Conservation (phyloP, 2,329 filamentous ascomycete genomes). For the Xylaria sp. region DNA sequence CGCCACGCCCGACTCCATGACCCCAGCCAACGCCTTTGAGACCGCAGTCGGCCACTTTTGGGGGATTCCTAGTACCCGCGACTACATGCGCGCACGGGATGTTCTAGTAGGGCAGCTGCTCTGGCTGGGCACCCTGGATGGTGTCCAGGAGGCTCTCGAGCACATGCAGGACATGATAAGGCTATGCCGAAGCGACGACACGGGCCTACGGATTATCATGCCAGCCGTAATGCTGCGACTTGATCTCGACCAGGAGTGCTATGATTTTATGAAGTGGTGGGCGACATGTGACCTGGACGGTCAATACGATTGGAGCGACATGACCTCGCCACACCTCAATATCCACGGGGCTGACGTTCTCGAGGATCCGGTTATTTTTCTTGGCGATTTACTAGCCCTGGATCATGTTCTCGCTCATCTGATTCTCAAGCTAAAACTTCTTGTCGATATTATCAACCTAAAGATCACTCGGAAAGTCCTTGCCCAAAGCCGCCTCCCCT, state of each 20-base stretch:
- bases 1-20: slow-evolving; percentile 44
- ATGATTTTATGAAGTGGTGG: slow-evolving; percentile 57
- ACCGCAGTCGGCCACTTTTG: slow-evolving; percentile 56
- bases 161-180: slow-evolving; percentile 58
- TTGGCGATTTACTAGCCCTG: slow-evolving; percentile 23
- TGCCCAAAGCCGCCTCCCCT: slow-evolving; percentile 34
- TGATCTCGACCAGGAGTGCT: slow-evolving; percentile 61
- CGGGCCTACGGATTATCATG: slow-evolving; percentile 55
- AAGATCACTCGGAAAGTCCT: slow-evolving; percentile 41
- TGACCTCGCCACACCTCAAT: slow-evolving; percentile 44
- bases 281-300: slow-evolving; percentile 37
- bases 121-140: slow-evolving; percentile 49
- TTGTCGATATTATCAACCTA: slow-evolving; percentile 46
- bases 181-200: slow-evolving; percentile 58
- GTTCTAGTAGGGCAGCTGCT: slow-evolving; percentile 50
- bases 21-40: slow-evolving; percentile 53
- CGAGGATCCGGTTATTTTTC: slow-evolving; percentile 34
- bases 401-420: slow-evolving; percentile 34
- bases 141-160: slow-evolving; percentile 53
- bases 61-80: slow-evolving; percentile 54
- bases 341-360: slow-evolving; percentile 41
- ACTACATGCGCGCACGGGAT: slow-evolving; percentile 57
- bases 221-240: slow-evolving; percentile 59
- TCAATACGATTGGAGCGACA: slow-evolving; percentile 53
- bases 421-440: slow-evolving; percentile 47